Evolutionary conservation across 257 asterid genomes (phyloP).

Genomic region (Cordia subcordata): DNA sequence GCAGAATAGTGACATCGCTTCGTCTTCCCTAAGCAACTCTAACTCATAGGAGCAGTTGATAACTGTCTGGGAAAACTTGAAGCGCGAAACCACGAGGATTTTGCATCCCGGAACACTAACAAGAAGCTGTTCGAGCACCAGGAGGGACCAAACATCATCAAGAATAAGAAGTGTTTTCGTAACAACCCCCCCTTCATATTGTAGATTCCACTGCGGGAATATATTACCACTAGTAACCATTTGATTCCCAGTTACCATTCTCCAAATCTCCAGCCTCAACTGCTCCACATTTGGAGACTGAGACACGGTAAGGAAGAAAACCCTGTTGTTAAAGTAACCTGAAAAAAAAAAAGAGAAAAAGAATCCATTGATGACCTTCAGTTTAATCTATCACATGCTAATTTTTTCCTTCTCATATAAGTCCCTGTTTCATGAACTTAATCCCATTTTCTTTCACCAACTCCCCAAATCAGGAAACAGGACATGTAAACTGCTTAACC

Average conservation of each 20-base stretch:
- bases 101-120: constrained; percentile 67
- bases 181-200: constrained; percentile 20
- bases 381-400: too few relatives aligned
- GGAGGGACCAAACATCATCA: constrained; percentile 86
- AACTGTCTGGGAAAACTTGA: constrained; percentile 57
- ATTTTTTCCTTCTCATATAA: neutral
- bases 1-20: constrained; percentile 70
- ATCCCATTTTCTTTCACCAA: too few relatives aligned
- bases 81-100: constrained; percentile 70
- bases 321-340: constrained; percentile 61
- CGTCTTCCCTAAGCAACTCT: constrained; percentile 68
- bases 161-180: constrained; percentile 50
- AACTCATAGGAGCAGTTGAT: constrained; percentile 56
- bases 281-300: constrained; percentile 91
- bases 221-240: constrained; percentile 14
- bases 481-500: too few relatives aligned
- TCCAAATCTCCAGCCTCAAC: constrained; percentile 51
- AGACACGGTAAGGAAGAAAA: constrained; percentile 73
- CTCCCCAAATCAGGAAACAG: too few relatives aligned
- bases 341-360: constrained; percentile 22
- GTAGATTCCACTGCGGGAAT: constrained; percentile 33
- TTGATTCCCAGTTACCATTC: constrained; percentile 46
- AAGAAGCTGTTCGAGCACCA: constrained; percentile 59
- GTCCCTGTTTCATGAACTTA: too few relatives aligned
- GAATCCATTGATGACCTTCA: constrained; percentile 4